Percentiles rank a stretch among this genome's conserved stretches.
phyloP scores from a whole-genome alignment of 1,284 basidiomycete genomes.

The Naganishia albida region DNA sequence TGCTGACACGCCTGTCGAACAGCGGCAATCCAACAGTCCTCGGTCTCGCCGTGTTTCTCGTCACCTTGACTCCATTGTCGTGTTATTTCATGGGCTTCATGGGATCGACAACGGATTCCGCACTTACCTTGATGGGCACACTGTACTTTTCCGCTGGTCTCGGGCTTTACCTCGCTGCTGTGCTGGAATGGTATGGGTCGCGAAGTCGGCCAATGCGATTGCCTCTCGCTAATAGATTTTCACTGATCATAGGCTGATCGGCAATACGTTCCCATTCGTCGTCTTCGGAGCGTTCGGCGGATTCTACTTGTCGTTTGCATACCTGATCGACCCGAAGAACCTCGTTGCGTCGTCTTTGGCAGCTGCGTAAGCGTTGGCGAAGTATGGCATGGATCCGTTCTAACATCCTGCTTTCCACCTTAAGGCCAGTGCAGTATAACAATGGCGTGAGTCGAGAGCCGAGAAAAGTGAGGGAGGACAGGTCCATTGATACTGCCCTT shows the following conservation, averaged over 20 bases:
- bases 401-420: background rate
- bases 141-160: slow-evolving; percentile 28
- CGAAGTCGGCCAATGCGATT: background rate
- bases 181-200: slow-evolving; percentile 24
- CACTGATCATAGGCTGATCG: slow-evolving; percentile 19
- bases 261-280: slow-evolving; percentile 30
- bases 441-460: slow-evolving; percentile 21
- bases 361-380: background rate
- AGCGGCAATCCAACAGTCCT: slow-evolving; percentile 29
- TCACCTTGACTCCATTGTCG: slow-evolving; percentile 26
- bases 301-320: slow-evolving; percentile 24
- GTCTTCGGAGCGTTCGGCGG: slow-evolving; percentile 28
- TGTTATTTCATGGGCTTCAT: slow-evolving; percentile 32
- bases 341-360: slow-evolving; percentile 17
- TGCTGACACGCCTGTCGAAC: background rate
- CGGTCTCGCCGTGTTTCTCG: slow-evolving; percentile 23
- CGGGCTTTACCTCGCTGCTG: slow-evolving; percentile 19
- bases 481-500: background rate
- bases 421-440: slow-evolving; percentile 26
- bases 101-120: slow-evolving; percentile 18
- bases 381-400: background rate
- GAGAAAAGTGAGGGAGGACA: too few relatives aligned
- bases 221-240: background rate
- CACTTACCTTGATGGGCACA: slow-evolving; percentile 11
- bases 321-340: slow-evolving; percentile 26